Evolutionary conservation across 345 rosid genomes (phyloP), one percentile per base, ranked within the genome.

Genomic region (Rhizophora mangle): DNA sequence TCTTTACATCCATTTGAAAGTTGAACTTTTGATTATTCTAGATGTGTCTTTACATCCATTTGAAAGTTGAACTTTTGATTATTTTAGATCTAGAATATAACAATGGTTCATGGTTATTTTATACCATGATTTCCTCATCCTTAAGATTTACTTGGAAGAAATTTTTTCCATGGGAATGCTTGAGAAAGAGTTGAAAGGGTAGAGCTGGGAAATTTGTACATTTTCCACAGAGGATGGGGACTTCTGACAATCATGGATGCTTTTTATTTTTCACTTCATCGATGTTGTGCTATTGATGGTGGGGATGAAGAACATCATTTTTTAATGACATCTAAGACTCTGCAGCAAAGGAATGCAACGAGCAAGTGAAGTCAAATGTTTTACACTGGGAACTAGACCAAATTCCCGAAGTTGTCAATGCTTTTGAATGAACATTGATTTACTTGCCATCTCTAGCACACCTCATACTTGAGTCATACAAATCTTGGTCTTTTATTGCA

Each of bases 401-500:
- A 37, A 37, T 37, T 37, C 43, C 43, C 1, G 43, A 8, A 37
- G 18, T 43, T 43, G 49, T 43, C 49, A 43, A 43, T 13, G 47
- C 49, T 32, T 11, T 52, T 15, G 30, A 18, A 60, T 10, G 6
- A 3, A 13, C 24, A 10, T 34, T 26, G 9, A 43, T 11, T 11
- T 10, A 20, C 24, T 11, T 24, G 49, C 19, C 26, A 3, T 15
- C 19, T 43, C 49, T 13, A 43, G 3, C 16, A 3, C 18, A 11
- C 49, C 15, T 0, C 13, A 16, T 8, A 24, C 13, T 9, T 8
- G 11, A 55, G 15, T 49, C 0, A 15, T 22, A 26, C 21, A 5
- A 24, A 24, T 8, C 61, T 36, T 60, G 53, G 47, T 51, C 52
- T 47, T 56, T 32, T 8, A 10, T 49, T 81, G 81, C 85, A 93